Evolutionary conservation across 2,329 filamentous ascomycete genomes (phyloP), one percentile per base, ranked within the genome.

Genomic region (Pleoardoris graminearum): DNA sequence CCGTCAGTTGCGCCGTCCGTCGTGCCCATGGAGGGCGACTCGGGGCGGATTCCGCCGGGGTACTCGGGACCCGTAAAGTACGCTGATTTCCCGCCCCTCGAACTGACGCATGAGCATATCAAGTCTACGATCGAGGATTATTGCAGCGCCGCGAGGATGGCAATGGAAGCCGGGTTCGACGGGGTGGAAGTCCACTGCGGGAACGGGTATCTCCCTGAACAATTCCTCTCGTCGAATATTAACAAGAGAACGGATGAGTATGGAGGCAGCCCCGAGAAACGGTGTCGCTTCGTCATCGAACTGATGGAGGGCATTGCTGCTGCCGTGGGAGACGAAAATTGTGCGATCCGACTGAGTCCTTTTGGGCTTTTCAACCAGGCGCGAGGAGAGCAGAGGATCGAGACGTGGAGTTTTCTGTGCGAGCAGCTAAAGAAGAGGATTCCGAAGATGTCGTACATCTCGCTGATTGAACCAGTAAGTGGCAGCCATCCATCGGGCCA

Each of bases 131-230:
- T 79, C 23, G 50, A 53, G 0, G 76, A 77, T 38, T 81, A 77
- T 48, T 77, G 68, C 16, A 62, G 68, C 32, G 78, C 79, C 1
- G 78, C 79, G 3, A 71, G 68, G 48, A 82, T 75, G 68, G 83
- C 83, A 0, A 75, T 86, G 22, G 77, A 80, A 43, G 39, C 78
- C 76, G 82, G 82, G 0, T 85, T 82, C 37, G 79, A 82, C 53
- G 79, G 79, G 1, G 75, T 82, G 2, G 79, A 82, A 55, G 65
- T 82, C 12, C 79, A 82, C 54, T 70, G 66, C 2, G 77, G 67
- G 3, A 81, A 81, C 54, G 79, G 79, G 1, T 82, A 81, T 54
- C 68, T 82, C 3, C 73, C 76, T 0, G 79, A 82, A 58, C 79
- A 82, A 52, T 82, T 82, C 59, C 63, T 77, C 3, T 77, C 77